These are phyloP conservation scores for Aurifilum marmelostoma DNA, from an alignment of 2,329 filamentous ascomycete species.

Conservation along the genomic window DNA sequence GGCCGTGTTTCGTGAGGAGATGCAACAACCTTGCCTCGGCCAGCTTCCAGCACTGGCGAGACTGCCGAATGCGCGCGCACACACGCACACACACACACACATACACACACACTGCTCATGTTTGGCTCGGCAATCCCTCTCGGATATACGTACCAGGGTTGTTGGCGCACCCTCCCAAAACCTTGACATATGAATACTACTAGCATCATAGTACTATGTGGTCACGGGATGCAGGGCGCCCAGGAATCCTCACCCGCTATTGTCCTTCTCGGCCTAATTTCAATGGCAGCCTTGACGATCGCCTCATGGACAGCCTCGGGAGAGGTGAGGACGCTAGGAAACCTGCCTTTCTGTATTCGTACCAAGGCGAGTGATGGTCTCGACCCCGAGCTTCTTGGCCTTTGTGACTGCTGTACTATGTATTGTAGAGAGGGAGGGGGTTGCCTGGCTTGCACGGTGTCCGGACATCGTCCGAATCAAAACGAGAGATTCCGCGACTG, in stretches of 20 bases:
- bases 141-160: constrained; percentile 16
- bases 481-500: constrained; percentile 15
- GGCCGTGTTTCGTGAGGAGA: constrained; percentile 17
- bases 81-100: not conserved
- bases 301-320: not conserved
- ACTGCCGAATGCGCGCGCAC: constrained; percentile 15
- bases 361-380: constrained; percentile 10
- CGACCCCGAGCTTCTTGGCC: not conserved
- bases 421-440: not conserved
- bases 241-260: not conserved
- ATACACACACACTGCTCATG: not conserved
- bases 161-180: constrained; percentile 6
- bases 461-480: constrained; percentile 25
- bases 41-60: constrained; percentile 21
- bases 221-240: constrained; percentile 16
- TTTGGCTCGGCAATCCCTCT: constrained; percentile 24
- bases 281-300: not conserved
- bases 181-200: constrained; percentile 2
- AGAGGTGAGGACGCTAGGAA: constrained; percentile 20
- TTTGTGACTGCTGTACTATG: not conserved
- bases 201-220: not conserved
- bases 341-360: constrained; percentile 8
- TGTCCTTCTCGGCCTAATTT: not conserved
- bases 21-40: constrained; percentile 21
- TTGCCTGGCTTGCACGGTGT: constrained; percentile 16